These are phyloP conservation scores for Pontederia paniculata DNA, from an alignment of 176 grass and related monocot species.

Conservation along the genomic window DNA sequence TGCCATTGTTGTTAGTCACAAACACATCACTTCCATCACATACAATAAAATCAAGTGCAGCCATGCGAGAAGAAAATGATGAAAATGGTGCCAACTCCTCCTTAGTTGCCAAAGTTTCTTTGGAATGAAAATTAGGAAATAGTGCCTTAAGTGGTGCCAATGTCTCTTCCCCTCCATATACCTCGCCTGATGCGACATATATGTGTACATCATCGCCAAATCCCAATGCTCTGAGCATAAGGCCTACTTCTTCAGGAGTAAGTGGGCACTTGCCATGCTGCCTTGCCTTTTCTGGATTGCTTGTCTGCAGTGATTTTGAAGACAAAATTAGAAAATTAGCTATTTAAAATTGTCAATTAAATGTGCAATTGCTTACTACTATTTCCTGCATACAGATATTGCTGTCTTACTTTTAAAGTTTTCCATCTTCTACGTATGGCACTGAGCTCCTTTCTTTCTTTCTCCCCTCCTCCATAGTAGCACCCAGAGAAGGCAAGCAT, in stretches of 20 bases:
- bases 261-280: constrained; percentile 68
- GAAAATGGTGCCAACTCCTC: constrained; percentile 48
- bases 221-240: constrained; percentile 60
- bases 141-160: constrained; percentile 46
- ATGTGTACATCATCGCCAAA: constrained; percentile 48
- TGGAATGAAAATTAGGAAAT: constrained; percentile 64
- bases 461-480: constrained; percentile 74
- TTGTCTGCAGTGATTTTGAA: constrained; percentile 23
- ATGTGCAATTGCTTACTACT: not conserved
- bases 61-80: constrained; percentile 61
- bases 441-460: constrained; percentile 54
- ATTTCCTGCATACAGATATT: not conserved
- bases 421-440: constrained; percentile 63
- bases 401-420: constrained; percentile 47
- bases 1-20: constrained; percentile 74
- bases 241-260: constrained; percentile 72
- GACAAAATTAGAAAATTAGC: not conserved
- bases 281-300: constrained; percentile 67
- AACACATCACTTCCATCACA: constrained; percentile 76
- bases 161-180: constrained; percentile 54
- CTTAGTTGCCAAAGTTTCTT: constrained; percentile 69
- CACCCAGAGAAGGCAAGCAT: constrained; percentile 86
- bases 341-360: not conserved
- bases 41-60: constrained; percentile 71
- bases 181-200: constrained; percentile 74